Base-by-base conservation (phyloP, 2,329 filamentous ascomycete species). In the Arthrobotrys pseudoclavata region DNA sequence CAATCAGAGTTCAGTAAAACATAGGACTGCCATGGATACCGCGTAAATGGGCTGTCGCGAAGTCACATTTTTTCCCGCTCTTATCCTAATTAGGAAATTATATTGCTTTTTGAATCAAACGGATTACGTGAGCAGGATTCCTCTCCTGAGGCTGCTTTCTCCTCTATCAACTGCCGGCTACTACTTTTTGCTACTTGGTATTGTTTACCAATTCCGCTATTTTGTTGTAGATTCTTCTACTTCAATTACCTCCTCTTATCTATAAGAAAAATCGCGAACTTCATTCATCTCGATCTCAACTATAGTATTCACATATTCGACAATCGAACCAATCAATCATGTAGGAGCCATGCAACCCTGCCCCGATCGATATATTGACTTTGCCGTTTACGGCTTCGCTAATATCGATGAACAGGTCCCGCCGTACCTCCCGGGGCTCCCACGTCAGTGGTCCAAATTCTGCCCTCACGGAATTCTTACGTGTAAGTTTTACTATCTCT, bases 391-490 rank as follows among this genome's bases (percentile, higher is more conserved):
- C 31, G 20, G 37, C 13, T 45, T 61, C 31, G 31, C 55, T 40
- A 61, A 61, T 24, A 22, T 50, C 10, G 12, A 13, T 22, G 6
- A 20, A 57, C 13, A 71, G 67, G 67, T 66, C 60, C 20, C 67
- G 74, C 26, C 53, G 61, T 57, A 55, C 69, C 37, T 13, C 45
- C n/a, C 4, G 10, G 18, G 34, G 18, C 47, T 70, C 71, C 40
- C 13, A 48, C 24, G 67, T 77, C 24, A 68, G 74, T 7, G 74
- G 74, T n/a, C 74, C 74, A 4, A 81, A 81, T 68, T 81, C 80
- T 52, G 81, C 81, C 34, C 74, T 81, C 53, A 81, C 80, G 22
- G 80, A 80, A 42, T 81, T 81, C 48, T 66, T 81, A 18, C 74
- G 80, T n/a, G 81, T 81, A 76, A 31, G 76, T 70, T 48, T 12